Evolutionary conservation across 1,139 yeast species (phyloP).

Genomic region (Zhuliangozyma parablackwelliae): DNA sequence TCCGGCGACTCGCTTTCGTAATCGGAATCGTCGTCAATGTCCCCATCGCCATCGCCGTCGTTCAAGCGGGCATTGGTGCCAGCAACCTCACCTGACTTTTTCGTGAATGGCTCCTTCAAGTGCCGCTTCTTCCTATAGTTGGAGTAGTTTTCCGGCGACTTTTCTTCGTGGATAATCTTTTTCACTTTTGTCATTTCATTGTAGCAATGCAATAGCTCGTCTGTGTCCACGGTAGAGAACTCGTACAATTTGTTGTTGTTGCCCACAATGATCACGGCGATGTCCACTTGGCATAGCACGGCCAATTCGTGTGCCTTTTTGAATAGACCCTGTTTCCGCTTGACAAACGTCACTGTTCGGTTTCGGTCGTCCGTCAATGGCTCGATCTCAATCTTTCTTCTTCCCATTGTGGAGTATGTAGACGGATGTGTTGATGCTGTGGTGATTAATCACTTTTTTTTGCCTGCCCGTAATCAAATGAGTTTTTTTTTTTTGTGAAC

Average conservation of each 20-base stretch:
- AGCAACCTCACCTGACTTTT: slow-evolving; percentile 10
- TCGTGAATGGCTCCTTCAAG: slow-evolving; percentile 14
- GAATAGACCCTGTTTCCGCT: slow-evolving; percentile 90
- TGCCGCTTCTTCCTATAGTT: slow-evolving; percentile 33
- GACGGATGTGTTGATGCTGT: too few species aligned
- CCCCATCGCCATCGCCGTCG: slow-evolving; percentile 10
- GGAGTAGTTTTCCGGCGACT: slow-evolving; percentile 59
- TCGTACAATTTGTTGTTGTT: slow-evolving; percentile 77
- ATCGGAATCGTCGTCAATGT: slow-evolving; percentile 24
- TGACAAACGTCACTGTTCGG: slow-evolving; percentile 83
- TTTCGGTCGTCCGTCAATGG: slow-evolving; percentile 90
- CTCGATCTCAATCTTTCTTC: slow-evolving; percentile 91
- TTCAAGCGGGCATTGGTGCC: slow-evolving; percentile 8
- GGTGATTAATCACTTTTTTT: too few species aligned
- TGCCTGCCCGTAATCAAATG: too few species aligned
- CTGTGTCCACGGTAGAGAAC: slow-evolving; percentile 68
- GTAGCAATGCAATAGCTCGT: slow-evolving; percentile 57
- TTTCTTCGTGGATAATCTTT: slow-evolving; percentile 47
- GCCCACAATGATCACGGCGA: slow-evolving; percentile 88
- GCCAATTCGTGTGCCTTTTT: slow-evolving; percentile 95
- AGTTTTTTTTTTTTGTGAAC: too few species aligned
- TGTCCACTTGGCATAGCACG: slow-evolving; percentile 86
- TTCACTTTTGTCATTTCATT: slow-evolving; percentile 20
- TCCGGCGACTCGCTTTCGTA: slow-evolving; percentile 29
- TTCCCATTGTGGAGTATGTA: slow-evolving; percentile 58